phyloP scores from a whole-genome alignment of 2,329 filamentous ascomycete species.

The Apiospora rasikravindrae region DNA sequence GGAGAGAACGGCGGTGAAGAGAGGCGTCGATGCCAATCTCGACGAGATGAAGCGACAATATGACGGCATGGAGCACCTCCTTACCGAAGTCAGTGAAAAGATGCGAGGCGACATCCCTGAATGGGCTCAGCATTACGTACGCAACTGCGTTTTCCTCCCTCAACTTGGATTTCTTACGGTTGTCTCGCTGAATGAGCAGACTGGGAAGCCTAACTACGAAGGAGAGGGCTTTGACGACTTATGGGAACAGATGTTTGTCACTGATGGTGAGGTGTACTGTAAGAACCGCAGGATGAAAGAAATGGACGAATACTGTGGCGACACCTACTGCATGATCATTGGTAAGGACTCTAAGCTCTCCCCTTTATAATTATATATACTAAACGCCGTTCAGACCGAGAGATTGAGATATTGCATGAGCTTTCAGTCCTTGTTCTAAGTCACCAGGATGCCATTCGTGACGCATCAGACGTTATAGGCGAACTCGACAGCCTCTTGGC shows the following conservation, averaged over 20 bases:
- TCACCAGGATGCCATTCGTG: constrained; percentile 68
- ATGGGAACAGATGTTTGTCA: constrained; percentile 82
- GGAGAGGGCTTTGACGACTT: constrained; percentile 61
- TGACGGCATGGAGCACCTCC: constrained; percentile 75
- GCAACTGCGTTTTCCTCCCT: constrained; percentile 87
- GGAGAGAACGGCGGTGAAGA: constrained; percentile 73
- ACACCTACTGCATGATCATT: constrained; percentile 83
- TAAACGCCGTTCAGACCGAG: constrained; percentile 64
- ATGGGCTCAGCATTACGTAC: constrained; percentile 56
- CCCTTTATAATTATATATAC: not conserved
- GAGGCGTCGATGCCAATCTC: constrained; percentile 74
- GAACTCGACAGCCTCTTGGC: constrained; percentile 88
- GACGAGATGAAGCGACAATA: constrained; percentile 81
- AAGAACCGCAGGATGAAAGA: constrained; percentile 84
- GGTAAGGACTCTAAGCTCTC: constrained; percentile 53
- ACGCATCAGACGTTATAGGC: constrained; percentile 80
- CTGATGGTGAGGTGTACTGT: constrained; percentile 77
- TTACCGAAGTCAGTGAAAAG: constrained; percentile 70
- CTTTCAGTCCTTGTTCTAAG: constrained; percentile 74
- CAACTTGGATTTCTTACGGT: constrained; percentile 90
- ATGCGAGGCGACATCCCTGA: constrained; percentile 68
- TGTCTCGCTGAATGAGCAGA: constrained; percentile 65
- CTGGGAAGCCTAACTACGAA: constrained; percentile 65
- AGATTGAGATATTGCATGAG: constrained; percentile 85
- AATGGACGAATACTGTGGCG: constrained; percentile 81